Percentiles rank a stretch among this genome's conserved stretches.
These are phyloP conservation scores for Penicillium verhagenii DNA, from an alignment of 495 filamentous ascomycete species.

Conservation along the genomic window DNA sequence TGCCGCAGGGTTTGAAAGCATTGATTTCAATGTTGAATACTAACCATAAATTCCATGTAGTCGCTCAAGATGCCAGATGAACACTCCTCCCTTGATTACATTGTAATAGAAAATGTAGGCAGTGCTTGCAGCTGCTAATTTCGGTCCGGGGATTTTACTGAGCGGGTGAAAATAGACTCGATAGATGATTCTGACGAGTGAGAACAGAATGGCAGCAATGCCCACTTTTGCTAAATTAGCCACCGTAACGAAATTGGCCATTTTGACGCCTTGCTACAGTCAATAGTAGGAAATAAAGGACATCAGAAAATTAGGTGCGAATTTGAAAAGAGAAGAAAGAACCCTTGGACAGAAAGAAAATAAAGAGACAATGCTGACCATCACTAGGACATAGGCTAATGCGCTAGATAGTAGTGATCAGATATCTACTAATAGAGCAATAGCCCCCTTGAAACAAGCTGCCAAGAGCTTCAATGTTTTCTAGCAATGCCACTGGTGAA, in stretches of 20 bases:
- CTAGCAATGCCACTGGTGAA: not conserved
- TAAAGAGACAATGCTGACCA: not conserved
- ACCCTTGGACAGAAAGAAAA: too few relatives aligned
- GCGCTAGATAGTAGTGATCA: not conserved
- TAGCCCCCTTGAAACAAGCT: not conserved
- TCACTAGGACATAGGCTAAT: not conserved
- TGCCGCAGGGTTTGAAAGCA: too few relatives aligned
- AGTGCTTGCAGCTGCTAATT: slow-evolving; percentile 44
- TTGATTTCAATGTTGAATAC: not conserved
- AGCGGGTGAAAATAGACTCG: slow-evolving; percentile 53
- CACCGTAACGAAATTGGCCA: too few relatives aligned
- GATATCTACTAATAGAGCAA: not conserved
- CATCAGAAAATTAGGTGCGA: not conserved
- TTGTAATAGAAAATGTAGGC: slow-evolving; percentile 55
- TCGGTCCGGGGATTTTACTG: slow-evolving; percentile 43
- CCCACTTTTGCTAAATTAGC: not conserved
- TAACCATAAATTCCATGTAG: slow-evolving; percentile 50
- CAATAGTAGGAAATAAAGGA: not conserved
- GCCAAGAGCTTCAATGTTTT: not conserved
- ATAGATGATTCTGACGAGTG: slow-evolving; percentile 30
- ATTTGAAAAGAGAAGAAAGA: not conserved
- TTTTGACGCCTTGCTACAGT: not conserved
- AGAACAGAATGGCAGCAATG: slow-evolving; percentile 1
- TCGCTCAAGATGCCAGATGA: slow-evolving; percentile 25
- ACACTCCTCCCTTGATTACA: slow-evolving; percentile 17